Percentiles rank a stretch among this genome's conserved stretches.
phyloP scores from a whole-genome alignment of 1,284 basidiomycete genomes.

The Ustilago xerochloae region DNA sequence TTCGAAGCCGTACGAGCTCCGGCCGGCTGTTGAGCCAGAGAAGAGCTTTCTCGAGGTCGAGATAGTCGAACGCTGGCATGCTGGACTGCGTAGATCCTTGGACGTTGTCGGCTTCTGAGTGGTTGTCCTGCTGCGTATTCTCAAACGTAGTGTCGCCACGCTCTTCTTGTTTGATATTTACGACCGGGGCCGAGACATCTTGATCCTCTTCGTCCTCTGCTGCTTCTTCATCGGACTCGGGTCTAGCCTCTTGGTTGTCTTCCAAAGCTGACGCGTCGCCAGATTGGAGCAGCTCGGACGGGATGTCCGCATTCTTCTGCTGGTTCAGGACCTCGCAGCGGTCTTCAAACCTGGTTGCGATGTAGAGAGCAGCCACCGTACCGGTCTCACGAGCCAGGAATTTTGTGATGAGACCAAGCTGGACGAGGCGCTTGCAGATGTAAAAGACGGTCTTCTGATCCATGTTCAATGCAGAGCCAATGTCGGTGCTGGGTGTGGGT shows the following conservation, averaged over 20 bases:
- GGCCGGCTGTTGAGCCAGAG: slow-evolving; percentile 56
- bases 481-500: slow-evolving; percentile 80
- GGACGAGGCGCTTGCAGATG: slow-evolving; percentile 54
- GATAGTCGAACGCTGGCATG: slow-evolving; percentile 29
- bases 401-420: slow-evolving; percentile 43
- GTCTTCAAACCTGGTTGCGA: slow-evolving; percentile 41
- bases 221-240: slow-evolving; percentile 6
- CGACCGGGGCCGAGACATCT: slow-evolving; percentile 19
- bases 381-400: slow-evolving; percentile 58
- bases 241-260: slow-evolving; percentile 10
- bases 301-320: slow-evolving; percentile 39
- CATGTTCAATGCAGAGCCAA: slow-evolving; percentile 82
- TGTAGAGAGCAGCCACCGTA: slow-evolving; percentile 47
- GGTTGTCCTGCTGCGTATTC: background rate
- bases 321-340: slow-evolving; percentile 47
- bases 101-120: background rate
- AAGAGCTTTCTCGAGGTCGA: slow-evolving; percentile 28
- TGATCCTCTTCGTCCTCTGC: slow-evolving; percentile 3
- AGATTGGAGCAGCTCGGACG: slow-evolving; percentile 9
- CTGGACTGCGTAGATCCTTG: background rate
- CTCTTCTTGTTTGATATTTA: slow-evolving; percentile 33
- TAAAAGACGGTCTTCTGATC: slow-evolving; percentile 89
- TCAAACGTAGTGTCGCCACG: background rate
- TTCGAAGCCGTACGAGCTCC: slow-evolving; percentile 47
- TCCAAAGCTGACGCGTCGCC: background rate